Evolutionary conservation across 305 asterid species (phyloP).

Genomic region (Fraxinus sp.): DNA sequence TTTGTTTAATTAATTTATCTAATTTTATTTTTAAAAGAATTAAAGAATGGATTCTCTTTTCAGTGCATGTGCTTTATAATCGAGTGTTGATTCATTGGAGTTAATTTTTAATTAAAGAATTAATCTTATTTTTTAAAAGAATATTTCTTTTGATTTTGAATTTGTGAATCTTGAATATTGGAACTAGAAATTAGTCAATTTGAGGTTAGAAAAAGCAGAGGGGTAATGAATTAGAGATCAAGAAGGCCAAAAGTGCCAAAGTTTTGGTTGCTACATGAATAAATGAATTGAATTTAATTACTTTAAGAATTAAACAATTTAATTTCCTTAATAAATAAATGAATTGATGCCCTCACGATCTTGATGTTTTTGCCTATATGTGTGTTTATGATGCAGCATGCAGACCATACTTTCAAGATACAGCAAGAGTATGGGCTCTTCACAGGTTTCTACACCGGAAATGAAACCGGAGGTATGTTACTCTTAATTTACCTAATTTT

Average conservation of each 20-base stretch:
- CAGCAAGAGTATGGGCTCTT: slow-evolving; percentile 29
- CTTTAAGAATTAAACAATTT: background rate
- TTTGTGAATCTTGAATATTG: background rate
- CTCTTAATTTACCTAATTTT: slow-evolving; percentile 7
- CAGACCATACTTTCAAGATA: slow-evolving; percentile 51
- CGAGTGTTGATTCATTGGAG: slow-evolving; percentile 8
- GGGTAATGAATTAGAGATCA: background rate
- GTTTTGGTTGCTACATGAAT: background rate
- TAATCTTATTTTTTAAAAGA: background rate
- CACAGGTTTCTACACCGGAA: slow-evolving; percentile 34
- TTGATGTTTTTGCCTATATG: background rate
- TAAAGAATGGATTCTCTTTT: slow-evolving; percentile 9
- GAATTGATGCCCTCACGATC: background rate
- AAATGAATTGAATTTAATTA: background rate
- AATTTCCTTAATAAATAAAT: background rate
- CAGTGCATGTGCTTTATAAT: slow-evolving; percentile 20
- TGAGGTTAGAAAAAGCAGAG: background rate
- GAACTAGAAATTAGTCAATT: background rate
- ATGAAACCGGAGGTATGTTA: slow-evolving; percentile 46
- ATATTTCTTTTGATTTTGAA: background rate
- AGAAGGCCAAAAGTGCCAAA: background rate
- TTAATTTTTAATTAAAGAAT: background rate
- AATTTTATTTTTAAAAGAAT: background rate
- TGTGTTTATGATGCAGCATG: slow-evolving; percentile 50
- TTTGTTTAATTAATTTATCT: background rate